Conservation (phyloP, 1,284 basidiomycete species). For the Trichosporon asahii region DNA sequence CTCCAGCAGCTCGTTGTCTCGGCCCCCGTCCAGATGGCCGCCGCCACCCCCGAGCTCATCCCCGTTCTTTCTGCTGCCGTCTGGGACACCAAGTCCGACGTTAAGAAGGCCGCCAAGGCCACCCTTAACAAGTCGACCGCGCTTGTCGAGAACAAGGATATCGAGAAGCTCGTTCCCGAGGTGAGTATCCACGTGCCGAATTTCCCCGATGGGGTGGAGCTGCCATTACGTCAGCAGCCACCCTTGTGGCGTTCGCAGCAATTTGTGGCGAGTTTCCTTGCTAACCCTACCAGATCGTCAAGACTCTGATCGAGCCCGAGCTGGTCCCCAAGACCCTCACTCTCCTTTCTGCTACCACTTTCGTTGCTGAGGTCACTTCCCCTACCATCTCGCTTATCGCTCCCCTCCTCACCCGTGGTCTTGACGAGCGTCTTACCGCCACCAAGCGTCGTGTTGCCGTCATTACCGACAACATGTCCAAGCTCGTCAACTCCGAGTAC, state of each 20-base stretch:
- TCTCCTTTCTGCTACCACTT: conserved; percentile 97
- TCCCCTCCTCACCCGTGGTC: conserved; percentile 92
- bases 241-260: not conserved
- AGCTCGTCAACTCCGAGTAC: conserved; percentile 91
- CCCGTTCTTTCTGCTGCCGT: conserved; percentile 94
- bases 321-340: conserved; percentile 95
- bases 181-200: conserved; percentile 50
- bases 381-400: conserved; percentile 99
- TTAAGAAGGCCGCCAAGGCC: conserved; percentile 64
- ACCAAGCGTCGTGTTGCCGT: conserved; percentile 97
- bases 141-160: conserved; percentile 96
- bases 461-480: conserved; percentile 97
- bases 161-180: conserved; percentile 86
- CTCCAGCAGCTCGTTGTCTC: conserved; percentile 87
- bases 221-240: not conserved
- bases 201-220: not conserved
- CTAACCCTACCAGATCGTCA: conserved; percentile 53
- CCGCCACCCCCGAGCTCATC: conserved; percentile 92
- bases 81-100: conserved; percentile 99
- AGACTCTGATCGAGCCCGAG: conserved; percentile 97
- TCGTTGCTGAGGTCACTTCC: conserved; percentile 99
- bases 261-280: not conserved
- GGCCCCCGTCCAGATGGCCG: conserved; percentile 79
- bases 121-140: conserved; percentile 50
- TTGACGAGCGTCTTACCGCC: conserved; percentile 88